A percentile compares a stretch with the other conserved stretches of the same genome.
Evolutionary conservation across 2,329 filamentous ascomycete species (phyloP).

Genomic region (Trichoderma breve): DNA sequence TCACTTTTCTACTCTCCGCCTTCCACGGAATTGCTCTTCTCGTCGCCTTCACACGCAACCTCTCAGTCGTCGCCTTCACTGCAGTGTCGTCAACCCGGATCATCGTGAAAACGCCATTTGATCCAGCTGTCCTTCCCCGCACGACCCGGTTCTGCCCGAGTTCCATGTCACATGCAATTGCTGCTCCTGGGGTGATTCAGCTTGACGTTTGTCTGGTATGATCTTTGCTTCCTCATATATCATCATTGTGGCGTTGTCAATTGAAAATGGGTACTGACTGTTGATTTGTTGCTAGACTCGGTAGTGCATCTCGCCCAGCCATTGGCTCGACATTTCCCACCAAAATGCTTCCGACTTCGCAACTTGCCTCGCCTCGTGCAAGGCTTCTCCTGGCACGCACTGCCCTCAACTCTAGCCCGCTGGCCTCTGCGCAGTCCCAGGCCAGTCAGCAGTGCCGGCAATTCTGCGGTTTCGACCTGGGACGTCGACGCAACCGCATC

Average conservation of each 20-base stretch:
- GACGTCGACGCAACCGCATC: slow-evolving; percentile 42
- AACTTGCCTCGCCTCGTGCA: slow-evolving; percentile 31
- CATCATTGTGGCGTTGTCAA: not conserved
- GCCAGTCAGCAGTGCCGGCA: slow-evolving; percentile 34
- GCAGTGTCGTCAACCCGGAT: not conserved
- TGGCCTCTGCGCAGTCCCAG: slow-evolving; percentile 20
- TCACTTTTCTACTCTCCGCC: not conserved
- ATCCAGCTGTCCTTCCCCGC: slow-evolving; percentile 2
- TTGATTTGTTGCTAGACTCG: slow-evolving; percentile 10
- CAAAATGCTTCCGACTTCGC: slow-evolving; percentile 30
- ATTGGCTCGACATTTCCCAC: slow-evolving; percentile 14
- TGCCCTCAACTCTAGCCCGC: slow-evolving; percentile 4
- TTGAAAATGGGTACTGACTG: not conserved
- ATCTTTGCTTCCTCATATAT: not conserved
- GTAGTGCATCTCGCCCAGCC: slow-evolving; percentile 13
- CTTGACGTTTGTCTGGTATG: slow-evolving; percentile 12
- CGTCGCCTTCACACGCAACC: not conserved
- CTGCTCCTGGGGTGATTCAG: slow-evolving; percentile 15
- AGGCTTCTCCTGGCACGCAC: slow-evolving; percentile 24
- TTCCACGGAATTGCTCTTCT: not conserved
- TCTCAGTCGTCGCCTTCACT: not conserved
- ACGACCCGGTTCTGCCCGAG: slow-evolving; percentile 20
- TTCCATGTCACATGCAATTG: slow-evolving; percentile 23
- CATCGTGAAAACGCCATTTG: not conserved
- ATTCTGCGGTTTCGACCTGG: slow-evolving; percentile 44